phyloP scores from a whole-genome alignment of 305 asterid species.

The Striga hermonthica region DNA sequence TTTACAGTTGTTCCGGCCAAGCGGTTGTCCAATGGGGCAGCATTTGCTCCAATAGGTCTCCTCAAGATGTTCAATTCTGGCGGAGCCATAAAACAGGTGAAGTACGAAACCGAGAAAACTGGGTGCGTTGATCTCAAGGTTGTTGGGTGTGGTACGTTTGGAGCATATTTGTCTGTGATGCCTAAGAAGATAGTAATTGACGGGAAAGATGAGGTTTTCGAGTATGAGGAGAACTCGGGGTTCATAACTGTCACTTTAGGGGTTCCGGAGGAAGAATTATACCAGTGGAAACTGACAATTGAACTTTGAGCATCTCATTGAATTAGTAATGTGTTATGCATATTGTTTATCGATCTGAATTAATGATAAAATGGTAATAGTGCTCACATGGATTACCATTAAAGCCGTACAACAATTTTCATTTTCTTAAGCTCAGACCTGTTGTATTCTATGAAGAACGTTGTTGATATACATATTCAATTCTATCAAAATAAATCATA shows the following conservation, averaged over 20 bases:
- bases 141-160: conserved; percentile 64
- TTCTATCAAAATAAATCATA: too few species aligned
- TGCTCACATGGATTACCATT: too few species aligned
- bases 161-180: conserved; percentile 62
- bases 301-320: conserved; percentile 56
- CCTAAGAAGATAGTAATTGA: conserved; percentile 59
- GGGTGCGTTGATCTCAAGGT: conserved; percentile 47
- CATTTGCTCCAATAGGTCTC: conserved; percentile 76
- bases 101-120: conserved; percentile 40
- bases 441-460: too few species aligned
- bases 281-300: conserved; percentile 54
- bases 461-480: too few species aligned
- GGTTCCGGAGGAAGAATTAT: conserved; percentile 49
- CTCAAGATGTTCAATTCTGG: conserved; percentile 81
- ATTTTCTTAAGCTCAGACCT: too few species aligned
- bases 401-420: too few species aligned
- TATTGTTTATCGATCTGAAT: too few species aligned
- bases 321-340: too few species aligned
- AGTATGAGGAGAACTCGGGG: conserved; percentile 60
- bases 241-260: conserved; percentile 38
- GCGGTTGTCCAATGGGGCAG: conserved; percentile 42
- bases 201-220: conserved; percentile 42
- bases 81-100: conserved; percentile 62
- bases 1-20: conserved; percentile 64
- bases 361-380: too few species aligned